These are phyloP conservation scores for Fusarium abutilonis DNA, from an alignment of 2,329 filamentous ascomycete species.

Conservation along the genomic window DNA sequence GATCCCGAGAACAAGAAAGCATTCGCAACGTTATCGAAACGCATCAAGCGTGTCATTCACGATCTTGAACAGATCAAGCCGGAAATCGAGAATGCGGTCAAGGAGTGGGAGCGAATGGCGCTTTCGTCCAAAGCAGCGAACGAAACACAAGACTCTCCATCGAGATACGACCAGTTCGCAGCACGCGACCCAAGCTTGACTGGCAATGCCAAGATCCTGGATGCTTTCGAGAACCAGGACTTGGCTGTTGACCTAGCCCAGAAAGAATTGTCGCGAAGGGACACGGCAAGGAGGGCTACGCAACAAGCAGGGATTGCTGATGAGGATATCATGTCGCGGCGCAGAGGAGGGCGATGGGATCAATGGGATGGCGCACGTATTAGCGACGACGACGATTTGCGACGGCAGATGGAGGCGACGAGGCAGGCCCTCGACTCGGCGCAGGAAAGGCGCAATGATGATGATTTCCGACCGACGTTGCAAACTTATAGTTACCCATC, in stretches of 20 bases:
- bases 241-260: constrained; percentile 81
- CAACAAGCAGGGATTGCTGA: constrained; percentile 66
- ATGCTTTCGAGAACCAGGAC: constrained; percentile 76
- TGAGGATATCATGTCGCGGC: constrained; percentile 66
- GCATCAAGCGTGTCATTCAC: constrained; percentile 67
- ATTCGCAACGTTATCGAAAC: constrained; percentile 62
- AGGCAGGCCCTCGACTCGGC: constrained; percentile 58
- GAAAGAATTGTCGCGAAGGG: constrained; percentile 74
- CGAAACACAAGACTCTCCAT: constrained; percentile 34
- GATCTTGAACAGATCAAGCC: constrained; percentile 84
- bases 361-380: constrained; percentile 48
- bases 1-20: constrained; percentile 71
- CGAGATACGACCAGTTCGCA: constrained; percentile 59
- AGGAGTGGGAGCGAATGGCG: constrained; percentile 70
- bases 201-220: constrained; percentile 68
- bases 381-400: constrained; percentile 57
- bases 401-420: constrained; percentile 63
- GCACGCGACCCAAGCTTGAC: constrained; percentile 69
- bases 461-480: constrained; percentile 43
- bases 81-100: constrained; percentile 75
- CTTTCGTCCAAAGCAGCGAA: constrained; percentile 48
- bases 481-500: constrained; percentile 65
- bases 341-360: constrained; percentile 58
- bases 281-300: constrained; percentile 67
- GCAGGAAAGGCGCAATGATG: constrained; percentile 40